A percentile compares a stretch with the other conserved stretches of the same genome.
Conservation (phyloP, 2,329 filamentous ascomycete genomes). For the Sclerotiophoma versabilis region DNA sequence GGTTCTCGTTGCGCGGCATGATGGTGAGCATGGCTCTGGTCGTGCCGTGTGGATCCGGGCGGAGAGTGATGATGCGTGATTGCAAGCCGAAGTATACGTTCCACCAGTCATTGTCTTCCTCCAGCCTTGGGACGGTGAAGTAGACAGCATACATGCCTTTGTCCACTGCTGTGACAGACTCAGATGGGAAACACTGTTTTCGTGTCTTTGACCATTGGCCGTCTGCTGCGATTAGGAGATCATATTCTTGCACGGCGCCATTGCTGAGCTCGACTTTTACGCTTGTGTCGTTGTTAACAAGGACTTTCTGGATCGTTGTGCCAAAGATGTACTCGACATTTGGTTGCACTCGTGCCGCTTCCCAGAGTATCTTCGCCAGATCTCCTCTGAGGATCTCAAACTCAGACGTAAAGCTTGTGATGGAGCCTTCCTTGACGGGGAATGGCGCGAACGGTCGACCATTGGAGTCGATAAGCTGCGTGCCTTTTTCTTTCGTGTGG, state of each 20-base stretch:
- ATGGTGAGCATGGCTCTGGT: slow-evolving; percentile 49
- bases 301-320: slow-evolving; percentile 26
- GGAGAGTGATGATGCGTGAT: slow-evolving; percentile 35
- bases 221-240: slow-evolving; percentile 64
- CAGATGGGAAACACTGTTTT: slow-evolving; percentile 32
- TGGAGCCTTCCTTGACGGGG: slow-evolving; percentile 24
- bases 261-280: slow-evolving; percentile 55
- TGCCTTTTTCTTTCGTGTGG: slow-evolving; percentile 51
- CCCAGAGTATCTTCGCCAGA: slow-evolving; percentile 42
- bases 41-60: slow-evolving; percentile 37
- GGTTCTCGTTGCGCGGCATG: slow-evolving; percentile 27
- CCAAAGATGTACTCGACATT: slow-evolving; percentile 15
- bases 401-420: slow-evolving; percentile 25
- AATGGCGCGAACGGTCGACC: slow-evolving; percentile 25
- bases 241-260: slow-evolving; percentile 54
- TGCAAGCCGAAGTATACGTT: slow-evolving; percentile 47
- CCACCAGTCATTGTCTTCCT: slow-evolving; percentile 46
- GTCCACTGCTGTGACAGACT: slow-evolving; percentile 24
- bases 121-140: slow-evolving; percentile 45
- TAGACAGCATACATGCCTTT: slow-evolving; percentile 45
- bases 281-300: slow-evolving; percentile 45
- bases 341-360: slow-evolving; percentile 6
- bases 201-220: slow-evolving; percentile 60
- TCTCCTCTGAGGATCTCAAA: slow-evolving; percentile 43
- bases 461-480: slow-evolving; percentile 39